These are phyloP conservation scores for Physocladia obscura DNA, from an alignment of 192 early-diverging fungal species.

Conservation along the genomic window DNA sequence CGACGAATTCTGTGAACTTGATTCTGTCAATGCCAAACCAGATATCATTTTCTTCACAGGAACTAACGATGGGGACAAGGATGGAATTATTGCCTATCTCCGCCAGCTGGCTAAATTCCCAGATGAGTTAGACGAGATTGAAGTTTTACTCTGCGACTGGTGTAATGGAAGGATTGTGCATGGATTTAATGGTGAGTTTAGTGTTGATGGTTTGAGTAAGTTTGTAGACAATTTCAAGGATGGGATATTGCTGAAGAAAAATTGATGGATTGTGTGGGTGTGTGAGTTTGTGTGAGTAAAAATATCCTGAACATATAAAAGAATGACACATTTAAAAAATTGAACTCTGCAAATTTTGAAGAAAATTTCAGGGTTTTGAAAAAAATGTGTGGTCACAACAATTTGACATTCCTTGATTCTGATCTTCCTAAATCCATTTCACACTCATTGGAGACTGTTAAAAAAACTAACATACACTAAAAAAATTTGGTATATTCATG, in stretches of 20 bases:
- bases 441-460: too few species aligned
- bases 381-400: too few species aligned
- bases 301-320: too few species aligned
- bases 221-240: constrained; percentile 22
- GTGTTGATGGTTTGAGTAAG: neutral
- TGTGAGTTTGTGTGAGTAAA: too few species aligned
- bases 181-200: neutral
- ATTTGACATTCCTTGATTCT: too few species aligned
- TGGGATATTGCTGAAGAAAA: constrained; percentile 11
- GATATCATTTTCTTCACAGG: constrained; percentile 18
- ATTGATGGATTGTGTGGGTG: too few species aligned
- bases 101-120: neutral
- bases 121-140: neutral
- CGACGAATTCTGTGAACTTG: constrained; percentile 4
- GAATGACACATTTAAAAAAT: too few species aligned
- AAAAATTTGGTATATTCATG: too few species aligned
- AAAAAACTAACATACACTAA: too few species aligned
- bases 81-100: neutral
- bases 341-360: too few species aligned
- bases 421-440: too few species aligned
- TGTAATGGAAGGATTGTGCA: neutral
- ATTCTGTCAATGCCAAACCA: neutral
- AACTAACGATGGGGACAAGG: neutral
- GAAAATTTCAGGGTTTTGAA: too few species aligned
- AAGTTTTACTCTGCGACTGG: neutral